These are phyloP conservation scores for Vanrija humicola DNA, from an alignment of 1,284 basidiomycete genomes.

Conservation along the genomic window DNA sequence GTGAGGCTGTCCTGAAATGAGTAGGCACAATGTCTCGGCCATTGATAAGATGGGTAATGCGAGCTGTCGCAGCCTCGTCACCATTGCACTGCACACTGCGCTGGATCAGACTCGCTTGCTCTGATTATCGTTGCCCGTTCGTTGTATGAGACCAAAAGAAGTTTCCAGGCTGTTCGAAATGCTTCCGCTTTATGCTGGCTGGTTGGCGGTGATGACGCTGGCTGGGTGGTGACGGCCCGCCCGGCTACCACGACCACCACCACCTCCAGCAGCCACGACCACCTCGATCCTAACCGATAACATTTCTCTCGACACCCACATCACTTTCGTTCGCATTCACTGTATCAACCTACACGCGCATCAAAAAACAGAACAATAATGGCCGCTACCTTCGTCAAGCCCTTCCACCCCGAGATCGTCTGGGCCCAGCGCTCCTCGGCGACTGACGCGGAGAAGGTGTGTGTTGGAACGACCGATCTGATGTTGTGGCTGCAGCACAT, in stretches of 20 bases:
- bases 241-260: no score
- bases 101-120: no score
- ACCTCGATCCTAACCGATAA: background rate
- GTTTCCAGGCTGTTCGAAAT: conserved; percentile 6
- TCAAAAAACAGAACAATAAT: conserved; percentile 24
- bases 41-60: background rate
- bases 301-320: background rate
- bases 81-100: no score
- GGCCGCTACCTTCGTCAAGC: conserved; percentile 23
- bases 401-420: conserved; percentile 72
- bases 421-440: conserved; percentile 86
- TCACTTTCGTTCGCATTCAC: background rate
- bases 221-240: no score
- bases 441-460: conserved; percentile 64
- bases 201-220: background rate
- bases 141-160: background rate
- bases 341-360: conserved; percentile 1
- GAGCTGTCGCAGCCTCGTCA: background rate
- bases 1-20: no score
- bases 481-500: background rate
- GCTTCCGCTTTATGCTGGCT: background rate
- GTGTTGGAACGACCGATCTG: conserved; percentile 8
- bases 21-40: no score
- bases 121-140: no score
- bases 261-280: background rate